Percentiles rank a stretch among this genome's conserved stretches.
Evolutionary conservation across 2,329 filamentous ascomycete genomes (phyloP).

Genomic region (Aureobasidium mangrovei): DNA sequence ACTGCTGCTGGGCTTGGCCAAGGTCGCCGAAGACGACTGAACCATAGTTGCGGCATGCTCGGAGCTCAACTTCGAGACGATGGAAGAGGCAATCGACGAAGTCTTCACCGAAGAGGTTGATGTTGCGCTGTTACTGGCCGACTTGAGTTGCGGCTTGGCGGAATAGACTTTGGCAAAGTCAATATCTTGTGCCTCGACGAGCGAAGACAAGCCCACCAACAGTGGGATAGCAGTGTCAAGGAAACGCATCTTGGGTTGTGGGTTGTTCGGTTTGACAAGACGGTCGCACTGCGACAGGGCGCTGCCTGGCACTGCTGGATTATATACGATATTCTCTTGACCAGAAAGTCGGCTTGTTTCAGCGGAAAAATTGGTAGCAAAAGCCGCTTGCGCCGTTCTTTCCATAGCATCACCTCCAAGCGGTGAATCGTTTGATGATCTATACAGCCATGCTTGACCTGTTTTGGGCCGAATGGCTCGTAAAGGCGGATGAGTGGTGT

Average conservation of each 20-base stretch:
- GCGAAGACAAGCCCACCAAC: conserved; percentile 5
- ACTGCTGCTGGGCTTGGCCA: neutral
- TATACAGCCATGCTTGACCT: neutral
- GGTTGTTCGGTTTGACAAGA: neutral
- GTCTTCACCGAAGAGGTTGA: conserved; percentile 1
- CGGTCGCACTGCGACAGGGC: neutral
- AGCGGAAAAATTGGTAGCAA: neutral
- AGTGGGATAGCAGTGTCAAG: conserved; percentile 4
- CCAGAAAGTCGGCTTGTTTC: neutral
- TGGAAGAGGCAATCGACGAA: conserved; percentile 8
- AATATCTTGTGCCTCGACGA: conserved; percentile 9
- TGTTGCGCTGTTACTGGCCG: neutral
- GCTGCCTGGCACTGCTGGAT: neutral
- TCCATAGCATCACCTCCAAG: neutral
- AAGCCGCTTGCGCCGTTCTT: neutral
- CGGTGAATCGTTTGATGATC: neutral
- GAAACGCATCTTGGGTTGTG: conserved; percentile 10
- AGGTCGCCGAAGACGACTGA: neutral
- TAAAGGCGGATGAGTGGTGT: neutral
- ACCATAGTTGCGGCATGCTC: conserved; percentile 13
- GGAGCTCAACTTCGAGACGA: conserved; percentile 10
- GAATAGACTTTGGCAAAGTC: conserved; percentile 13
- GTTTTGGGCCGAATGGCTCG: neutral
- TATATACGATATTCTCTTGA: neutral
- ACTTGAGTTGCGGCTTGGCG: conserved; percentile 8